These are phyloP conservation scores for Phialophora expanda DNA, from an alignment of 2,329 filamentous ascomycete genomes.

Conservation along the genomic window DNA sequence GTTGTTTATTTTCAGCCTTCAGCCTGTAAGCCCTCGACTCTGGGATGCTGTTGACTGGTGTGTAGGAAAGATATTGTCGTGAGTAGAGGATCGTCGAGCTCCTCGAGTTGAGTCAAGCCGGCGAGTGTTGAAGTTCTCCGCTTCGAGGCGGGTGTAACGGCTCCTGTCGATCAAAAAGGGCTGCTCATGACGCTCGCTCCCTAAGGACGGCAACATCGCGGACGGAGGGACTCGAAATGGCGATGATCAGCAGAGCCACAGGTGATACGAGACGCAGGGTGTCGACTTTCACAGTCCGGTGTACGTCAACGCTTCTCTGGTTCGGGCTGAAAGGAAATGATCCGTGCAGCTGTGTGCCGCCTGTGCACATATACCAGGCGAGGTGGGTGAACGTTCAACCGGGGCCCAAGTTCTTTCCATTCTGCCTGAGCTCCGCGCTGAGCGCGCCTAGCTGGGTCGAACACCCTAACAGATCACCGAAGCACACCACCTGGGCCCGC, in stretches of 20 bases:
- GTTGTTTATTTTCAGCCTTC: neutral
- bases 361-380: neutral
- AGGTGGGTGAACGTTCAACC: constrained; percentile 1
- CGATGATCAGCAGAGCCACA: neutral
- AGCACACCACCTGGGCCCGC: neutral
- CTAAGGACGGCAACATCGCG: neutral
- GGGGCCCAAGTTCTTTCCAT: neutral
- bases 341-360: neutral
- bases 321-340: neutral
- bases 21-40: neutral
- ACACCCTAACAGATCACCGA: neutral
- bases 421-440: too few relatives aligned
- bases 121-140: neutral
- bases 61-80: neutral
- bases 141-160: neutral
- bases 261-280: neutral
- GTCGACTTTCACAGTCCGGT: neutral
- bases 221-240: neutral
- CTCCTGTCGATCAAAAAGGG: neutral
- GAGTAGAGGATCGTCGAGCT: neutral
- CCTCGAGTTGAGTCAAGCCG: neutral
- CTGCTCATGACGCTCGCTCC: neutral
- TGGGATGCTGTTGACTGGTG: neutral
- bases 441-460: neutral
- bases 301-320: neutral